Base-by-base conservation (phyloP, 176 grass and related monocot species). In the Oryza nivara region DNA sequence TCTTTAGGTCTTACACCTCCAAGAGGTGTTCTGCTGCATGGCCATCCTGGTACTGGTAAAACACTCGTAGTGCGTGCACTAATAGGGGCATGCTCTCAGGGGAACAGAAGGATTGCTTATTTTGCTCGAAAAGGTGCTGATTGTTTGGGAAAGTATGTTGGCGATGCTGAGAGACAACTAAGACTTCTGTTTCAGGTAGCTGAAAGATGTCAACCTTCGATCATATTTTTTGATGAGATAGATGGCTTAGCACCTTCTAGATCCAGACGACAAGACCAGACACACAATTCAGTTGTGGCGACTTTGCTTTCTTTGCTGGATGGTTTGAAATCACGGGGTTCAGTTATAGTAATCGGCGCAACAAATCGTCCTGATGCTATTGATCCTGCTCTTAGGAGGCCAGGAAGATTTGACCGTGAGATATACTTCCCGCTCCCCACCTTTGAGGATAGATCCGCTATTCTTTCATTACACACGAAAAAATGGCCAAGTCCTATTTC, bases 71-170 rank as follows among this genome's bases (percentile, higher is more conserved):
- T 98, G 12, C 88, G 93, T 25, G 89, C 96, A 61, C 89, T 98
- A 51, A 98, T 98, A 86, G 96, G 96, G 82, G 96, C 96, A 83
- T 95, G 93, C 70, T 98, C 93, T 43, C 89, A 83, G 32, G 96
- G 96, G 54, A 90, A 94, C 78, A 93, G 86, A 89, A 88, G 88
- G 74, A 98, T 98, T 83, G 91, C 93, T 83, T 98, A 96, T 90
- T 98, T 98, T 95, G 91, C 93, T 70, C 88, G 96, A 70, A 98
- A 98, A 89, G 96, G 96, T 80, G 91, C 96, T 80, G 96, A 98
- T 93, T 98, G 96, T 95, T 88, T 98, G 80, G 96, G 96, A 56
- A 98, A 98, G 74, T 98, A 98, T 86, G 96, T 98, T 85, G 96
- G 93, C 76, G 96, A 98, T 65, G 93, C 96, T 19, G 93, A 98